Base-by-base conservation (phyloP, 2,329 filamentous ascomycete genomes). In the Arthroderma uncinatum region DNA sequence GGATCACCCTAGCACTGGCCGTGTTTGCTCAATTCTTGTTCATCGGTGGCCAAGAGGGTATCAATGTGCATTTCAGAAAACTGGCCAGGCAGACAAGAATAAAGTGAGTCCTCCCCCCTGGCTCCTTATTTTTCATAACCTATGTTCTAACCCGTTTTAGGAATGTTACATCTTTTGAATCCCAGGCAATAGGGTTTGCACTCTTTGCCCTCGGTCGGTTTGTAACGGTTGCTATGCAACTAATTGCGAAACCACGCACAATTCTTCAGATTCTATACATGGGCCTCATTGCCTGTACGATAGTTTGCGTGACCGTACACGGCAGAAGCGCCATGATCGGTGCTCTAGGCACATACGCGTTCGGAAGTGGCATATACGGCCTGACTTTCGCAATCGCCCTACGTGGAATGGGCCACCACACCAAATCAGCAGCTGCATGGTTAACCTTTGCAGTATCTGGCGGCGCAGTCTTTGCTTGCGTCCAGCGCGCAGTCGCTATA, bases 191-290 rank as follows among this genome's bases (percentile, higher is more conserved):
- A 28, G 80, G 74, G 0, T 81, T 82, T 62, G 77, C 78, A 1
- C 70, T 79, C 4, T 85, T 84, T 60, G 80, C 81, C 8, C 66
- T 77, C 1, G 79, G 80, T 8, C 78, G 82, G 6, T 84, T 84
- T 64, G 56, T 81, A 1, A 75, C 78, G 3, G 81, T 81, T 1
- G 69, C 76, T 4, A 65, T 77, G 1, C 76, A 78, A 47, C 73
- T 78, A 54, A 76, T 79, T 65, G 65, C 84, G 61, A 82, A 79
- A 64, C 81, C 82, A 1, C 78, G 82, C 16, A 75, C 76, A 66
- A 73, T 83, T n/a, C 71, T 84, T 0, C 64, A 81, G 21, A 67
- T 78, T 56, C 78, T 77, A 61, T 82, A 77, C 62, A 63, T 75
- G 9, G 79, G 79, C 19, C 69, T 77, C 44, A 75, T 84, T 52